Base-by-base conservation (phyloP, 768 basidiomycete species). In the Rhodotorula sphaerocarpa region DNA sequence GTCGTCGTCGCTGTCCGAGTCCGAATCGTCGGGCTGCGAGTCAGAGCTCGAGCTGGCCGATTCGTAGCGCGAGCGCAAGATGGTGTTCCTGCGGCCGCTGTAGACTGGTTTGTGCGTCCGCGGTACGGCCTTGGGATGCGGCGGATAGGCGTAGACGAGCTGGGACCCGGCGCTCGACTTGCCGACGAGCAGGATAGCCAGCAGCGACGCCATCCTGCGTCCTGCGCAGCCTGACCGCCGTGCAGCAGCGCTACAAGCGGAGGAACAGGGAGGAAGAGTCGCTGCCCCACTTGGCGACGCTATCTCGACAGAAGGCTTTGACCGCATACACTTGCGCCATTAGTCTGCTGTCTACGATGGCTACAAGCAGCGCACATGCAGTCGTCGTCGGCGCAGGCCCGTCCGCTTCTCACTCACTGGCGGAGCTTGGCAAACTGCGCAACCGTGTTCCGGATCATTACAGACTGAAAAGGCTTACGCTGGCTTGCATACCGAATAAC, bases 371-470 rank as follows among this genome's bases (percentile, higher is more conserved):
- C 23, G 44, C 23, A n/a, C 59, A 55, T 15, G 25, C 79, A 25
- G 72, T 78, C 31, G 75, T 80, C 46, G 58, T 80, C 36, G 79
- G 79, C 12, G 79, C 79, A 62, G 79, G 78, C 76, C 47, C 15
- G 76, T 46, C 31, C 43, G 6, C 50, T 25, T 61, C n/a, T n/a
- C n/a, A n/a, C n/a, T n/a, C n/a, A n/a, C n/a, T n/a, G n/a, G n/a
- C n/a, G n/a, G n/a, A n/a, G n/a, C n/a, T n/a, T n/a, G n/a, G n/a
- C n/a, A n/a, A n/a, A n/a, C n/a, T n/a, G n/a, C n/a, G n/a, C n/a
- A n/a, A n/a, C n/a, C n/a, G n/a, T n/a, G n/a, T n/a, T n/a, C n/a
- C n/a, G n/a, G n/a, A n/a, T n/a, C n/a, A n/a, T n/a, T n/a, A n/a
- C n/a, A n/a, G n/a, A n/a, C n/a, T n/a, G n/a, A n/a, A n/a, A n/a